Conservation (phyloP, 2,329 filamentous ascomycete species). For the Monilinia aucupariae region DNA sequence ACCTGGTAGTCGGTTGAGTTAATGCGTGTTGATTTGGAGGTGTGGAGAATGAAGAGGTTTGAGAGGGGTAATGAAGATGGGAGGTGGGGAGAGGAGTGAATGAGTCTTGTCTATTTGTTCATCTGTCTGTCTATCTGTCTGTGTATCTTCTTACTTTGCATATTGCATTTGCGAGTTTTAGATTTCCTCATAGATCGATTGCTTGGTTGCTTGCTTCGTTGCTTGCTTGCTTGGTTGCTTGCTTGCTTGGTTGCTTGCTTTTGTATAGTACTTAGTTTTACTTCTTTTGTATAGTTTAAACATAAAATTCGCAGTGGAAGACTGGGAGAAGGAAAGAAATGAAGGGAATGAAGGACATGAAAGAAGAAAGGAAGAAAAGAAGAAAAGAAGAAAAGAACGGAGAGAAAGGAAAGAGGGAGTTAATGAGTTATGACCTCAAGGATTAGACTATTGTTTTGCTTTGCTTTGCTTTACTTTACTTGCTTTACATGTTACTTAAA, state of each 20-base stretch:
- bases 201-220: background rate
- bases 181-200: background rate
- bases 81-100: background rate
- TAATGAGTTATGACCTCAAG: background rate
- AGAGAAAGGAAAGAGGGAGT: background rate
- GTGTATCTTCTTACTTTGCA: background rate
- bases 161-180: background rate
- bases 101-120: background rate
- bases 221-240: background rate
- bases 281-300: background rate
- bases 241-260: background rate
- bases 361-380: too few species aligned
- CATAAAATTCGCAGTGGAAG: background rate
- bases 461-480: too few species aligned
- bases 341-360: too few species aligned
- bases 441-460: background rate
- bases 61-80: background rate
- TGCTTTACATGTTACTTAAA: background rate
- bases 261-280: background rate
- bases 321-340: background rate
- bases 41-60: background rate
- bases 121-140: background rate
- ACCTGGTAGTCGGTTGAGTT: conserved; percentile 4
- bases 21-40: too few species aligned
- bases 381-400: too few species aligned